Base-by-base conservation (phyloP, 148 eudicot genomes). In the Oxyria digyna region DNA sequence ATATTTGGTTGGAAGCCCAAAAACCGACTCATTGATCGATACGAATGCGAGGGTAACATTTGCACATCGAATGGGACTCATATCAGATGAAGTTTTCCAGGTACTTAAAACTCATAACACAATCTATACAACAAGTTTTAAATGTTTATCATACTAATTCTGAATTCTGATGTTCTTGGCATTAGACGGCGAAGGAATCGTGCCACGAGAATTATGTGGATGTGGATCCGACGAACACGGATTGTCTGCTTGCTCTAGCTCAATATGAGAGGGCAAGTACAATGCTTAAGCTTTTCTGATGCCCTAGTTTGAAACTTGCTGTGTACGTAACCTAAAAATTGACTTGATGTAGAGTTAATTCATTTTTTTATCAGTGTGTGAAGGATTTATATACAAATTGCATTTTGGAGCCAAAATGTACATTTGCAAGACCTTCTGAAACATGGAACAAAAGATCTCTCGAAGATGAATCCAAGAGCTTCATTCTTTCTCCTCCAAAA, bases 41-140 rank as follows among this genome's bases (percentile, higher is more conserved):
- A 4, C 7, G 0, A 87, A 84, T 69, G 80, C 91, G 0, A 76
- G 57, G 67, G 67, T 84, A 32, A 43, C 35, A 32, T 82, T 84
- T 74, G 85, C 86, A 77, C 83, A 82, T 35, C 46, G 81, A 62
- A 79, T 84, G 83, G 88, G 81, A 20, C 87, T 87, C 67, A 80
- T 87, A 73, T 84, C 88, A 29, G 88, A 87, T 68, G 82, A 78
- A 20, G 72, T 75, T 32, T 84, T 73, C 38, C 71, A 76, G 74
- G 88, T 87, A 76, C 21, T 18, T 64, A 27, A 35, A 2, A 35
- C 38, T 35, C 6, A 6, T n/a, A n/a, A n/a, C n/a, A n/a, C n/a
- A n/a, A n/a, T n/a, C n/a, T n/a, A n/a, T n/a, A n/a, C n/a, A n/a
- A n/a, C n/a, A 35, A 35, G 20, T 62, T 35, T 26, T n/a, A 5